Evolutionary conservation across 768 basidiomycete species (phyloP).

Genomic region (Clitopilus passeckerianus): DNA sequence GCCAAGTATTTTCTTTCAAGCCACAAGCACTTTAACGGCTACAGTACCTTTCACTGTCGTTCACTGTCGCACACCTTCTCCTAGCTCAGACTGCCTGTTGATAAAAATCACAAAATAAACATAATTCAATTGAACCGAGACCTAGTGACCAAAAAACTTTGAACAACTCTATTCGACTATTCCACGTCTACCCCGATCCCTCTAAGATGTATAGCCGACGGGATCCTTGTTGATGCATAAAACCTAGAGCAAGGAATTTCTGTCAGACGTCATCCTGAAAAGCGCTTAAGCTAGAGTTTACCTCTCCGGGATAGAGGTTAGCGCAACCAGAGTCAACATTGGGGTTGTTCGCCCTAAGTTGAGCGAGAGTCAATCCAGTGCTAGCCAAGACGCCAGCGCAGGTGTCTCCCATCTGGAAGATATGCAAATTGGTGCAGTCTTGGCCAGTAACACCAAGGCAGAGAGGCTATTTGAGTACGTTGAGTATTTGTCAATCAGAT

Average conservation of each 20-base stretch:
- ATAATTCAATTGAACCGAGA: no score
- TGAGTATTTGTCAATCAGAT: background rate
- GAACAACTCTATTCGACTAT: no score
- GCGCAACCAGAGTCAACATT: slow-evolving; percentile 47
- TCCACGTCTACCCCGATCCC: no score
- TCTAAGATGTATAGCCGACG: background rate
- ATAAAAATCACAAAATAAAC: no score
- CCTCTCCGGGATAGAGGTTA: slow-evolving; percentile 60
- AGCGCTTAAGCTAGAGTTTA: slow-evolving; percentile 13
- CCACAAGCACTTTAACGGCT: no score
- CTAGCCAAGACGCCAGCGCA: slow-evolving; percentile 38
- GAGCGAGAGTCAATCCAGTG: slow-evolving; percentile 37
- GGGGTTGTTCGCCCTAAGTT: slow-evolving; percentile 59
- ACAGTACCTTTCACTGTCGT: no score
- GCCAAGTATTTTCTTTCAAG: no score
- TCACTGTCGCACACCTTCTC: no score
- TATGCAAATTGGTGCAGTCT: slow-evolving; percentile 52
- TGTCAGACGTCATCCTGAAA: background rate
- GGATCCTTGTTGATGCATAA: slow-evolving; percentile 6
- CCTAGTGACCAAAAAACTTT: no score
- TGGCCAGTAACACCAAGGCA: slow-evolving; percentile 55
- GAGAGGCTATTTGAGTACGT: slow-evolving; percentile 22
- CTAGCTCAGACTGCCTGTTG: no score
- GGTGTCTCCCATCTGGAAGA: slow-evolving; percentile 41
- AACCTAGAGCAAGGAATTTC: slow-evolving; percentile 2